Percentiles rank a stretch among this genome's conserved stretches.
Conservation (phyloP, 176 grass and related monocot species). For the Aegilops sharonensis region DNA sequence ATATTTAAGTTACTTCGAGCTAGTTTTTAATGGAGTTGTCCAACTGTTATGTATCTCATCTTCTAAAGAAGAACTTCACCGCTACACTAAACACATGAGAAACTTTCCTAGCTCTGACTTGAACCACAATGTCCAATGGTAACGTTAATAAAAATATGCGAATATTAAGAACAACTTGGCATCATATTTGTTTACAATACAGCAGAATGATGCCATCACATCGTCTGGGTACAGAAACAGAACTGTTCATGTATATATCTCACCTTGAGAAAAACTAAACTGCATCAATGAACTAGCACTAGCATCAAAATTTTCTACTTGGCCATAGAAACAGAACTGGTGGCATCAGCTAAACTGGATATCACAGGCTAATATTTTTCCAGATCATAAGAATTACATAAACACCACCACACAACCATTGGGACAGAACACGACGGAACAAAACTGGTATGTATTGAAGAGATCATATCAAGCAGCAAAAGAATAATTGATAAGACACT, state of each 20-base stretch:
- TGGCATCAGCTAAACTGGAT: not conserved
- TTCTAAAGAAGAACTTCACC: too few species aligned
- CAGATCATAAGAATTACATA: not conserved
- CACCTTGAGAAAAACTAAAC: not conserved
- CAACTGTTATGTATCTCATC: not conserved
- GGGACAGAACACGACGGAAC: not conserved
- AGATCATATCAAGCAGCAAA: not conserved
- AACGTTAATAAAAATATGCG: not conserved
- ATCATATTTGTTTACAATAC: too few species aligned
- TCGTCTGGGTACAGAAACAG: not conserved
- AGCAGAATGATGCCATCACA: too few species aligned
- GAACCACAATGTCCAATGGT: too few species aligned
- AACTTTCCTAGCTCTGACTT: too few species aligned
- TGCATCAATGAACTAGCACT: not conserved
- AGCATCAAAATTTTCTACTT: not conserved
- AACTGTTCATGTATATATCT: not conserved
- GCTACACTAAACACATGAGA: too few species aligned
- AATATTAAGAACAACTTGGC: too few species aligned
- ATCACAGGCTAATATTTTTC: not conserved
- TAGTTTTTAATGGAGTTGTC: not conserved
- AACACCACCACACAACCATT: not conserved
- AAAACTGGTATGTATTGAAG: not conserved
- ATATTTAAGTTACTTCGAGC: not conserved
- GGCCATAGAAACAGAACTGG: not conserved
- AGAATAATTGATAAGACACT: not conserved